Conservation (phyloP, 2,329 filamentous ascomycete species). For the Clarireedia sp. region DNA sequence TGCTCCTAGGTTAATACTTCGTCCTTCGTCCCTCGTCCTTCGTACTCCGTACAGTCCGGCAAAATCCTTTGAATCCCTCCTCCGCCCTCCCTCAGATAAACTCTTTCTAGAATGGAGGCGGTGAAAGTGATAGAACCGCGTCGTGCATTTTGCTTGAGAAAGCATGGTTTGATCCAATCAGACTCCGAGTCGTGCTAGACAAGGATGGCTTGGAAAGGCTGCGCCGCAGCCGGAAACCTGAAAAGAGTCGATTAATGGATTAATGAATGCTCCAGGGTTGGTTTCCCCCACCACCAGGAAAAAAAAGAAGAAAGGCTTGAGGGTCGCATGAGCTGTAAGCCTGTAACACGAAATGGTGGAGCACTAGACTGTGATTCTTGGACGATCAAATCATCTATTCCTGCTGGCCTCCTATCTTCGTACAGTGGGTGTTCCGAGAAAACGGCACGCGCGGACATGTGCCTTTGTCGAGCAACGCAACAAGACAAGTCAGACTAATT, state of each 20-base stretch:
- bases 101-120: slow-evolving; percentile 5
- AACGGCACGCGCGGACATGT: slow-evolving; percentile 13
- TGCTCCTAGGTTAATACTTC: neutral
- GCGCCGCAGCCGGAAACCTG: slow-evolving; percentile 8
- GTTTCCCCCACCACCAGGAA: slow-evolving; percentile 3
- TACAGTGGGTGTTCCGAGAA: slow-evolving; percentile 10
- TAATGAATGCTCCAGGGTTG: neutral
- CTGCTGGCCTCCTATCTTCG: neutral
- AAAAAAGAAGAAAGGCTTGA: slow-evolving; percentile 9
- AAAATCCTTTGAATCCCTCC: neutral
- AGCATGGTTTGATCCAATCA: slow-evolving; percentile 1
- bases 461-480: slow-evolving; percentile 7
- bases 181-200: neutral
- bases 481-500: slow-evolving; percentile 9
- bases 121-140: neutral
- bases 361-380: slow-evolving; percentile 13
- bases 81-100: neutral
- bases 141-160: neutral
- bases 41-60: neutral
- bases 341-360: slow-evolving; percentile 13
- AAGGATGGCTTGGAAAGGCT: slow-evolving; percentile 5
- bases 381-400: slow-evolving; percentile 18
- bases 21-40: too few species aligned
- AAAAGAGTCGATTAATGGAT: neutral
- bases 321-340: slow-evolving; percentile 17